phyloP scores from a whole-genome alignment of 2,329 filamentous ascomycete genomes.

The Ophiostoma pallidulum region DNA sequence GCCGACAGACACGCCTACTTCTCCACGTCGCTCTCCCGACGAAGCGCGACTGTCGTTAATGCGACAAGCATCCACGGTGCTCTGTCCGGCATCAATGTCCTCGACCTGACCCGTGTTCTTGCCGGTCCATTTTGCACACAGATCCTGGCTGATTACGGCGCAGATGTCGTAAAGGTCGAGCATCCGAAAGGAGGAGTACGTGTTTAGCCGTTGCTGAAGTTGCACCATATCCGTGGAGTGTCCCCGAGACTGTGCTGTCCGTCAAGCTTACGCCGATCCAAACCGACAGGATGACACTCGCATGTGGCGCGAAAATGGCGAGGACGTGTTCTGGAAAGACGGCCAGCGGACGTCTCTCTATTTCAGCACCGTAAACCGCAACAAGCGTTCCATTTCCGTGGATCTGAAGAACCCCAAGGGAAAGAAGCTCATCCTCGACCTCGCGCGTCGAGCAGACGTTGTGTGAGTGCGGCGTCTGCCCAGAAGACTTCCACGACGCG shows the following conservation, averaged over 20 bases:
- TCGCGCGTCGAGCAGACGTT: constrained; percentile 8
- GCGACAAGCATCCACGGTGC: background rate
- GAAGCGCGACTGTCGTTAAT: background rate
- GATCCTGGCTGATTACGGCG: constrained; percentile 36
- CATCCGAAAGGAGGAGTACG: constrained; percentile 22
- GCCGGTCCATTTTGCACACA: constrained; percentile 30
- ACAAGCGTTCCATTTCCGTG: constrained; percentile 9
- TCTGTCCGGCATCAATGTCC: background rate
- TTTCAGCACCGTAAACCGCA: constrained; percentile 10
- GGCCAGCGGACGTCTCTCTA: constrained; percentile 25
- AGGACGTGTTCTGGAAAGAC: background rate
- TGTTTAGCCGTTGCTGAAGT: too few relatives aligned
- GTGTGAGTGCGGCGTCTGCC: too few relatives aligned
- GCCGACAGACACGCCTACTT: too few relatives aligned
- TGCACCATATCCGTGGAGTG: background rate
- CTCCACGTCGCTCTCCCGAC: too few relatives aligned
- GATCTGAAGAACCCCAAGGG: constrained; percentile 9
- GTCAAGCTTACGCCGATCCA: background rate
- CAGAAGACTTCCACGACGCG: background rate
- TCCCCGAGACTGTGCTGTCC: background rate
- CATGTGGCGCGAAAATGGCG: background rate
- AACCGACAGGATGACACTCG: constrained; percentile 17
- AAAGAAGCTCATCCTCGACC: background rate
- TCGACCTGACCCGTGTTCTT: constrained; percentile 11
- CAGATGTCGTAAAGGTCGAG: constrained; percentile 34